These are phyloP conservation scores for Talaromyces verruculosus DNA, from an alignment of 2,329 filamentous ascomycete genomes.

Conservation along the genomic window DNA sequence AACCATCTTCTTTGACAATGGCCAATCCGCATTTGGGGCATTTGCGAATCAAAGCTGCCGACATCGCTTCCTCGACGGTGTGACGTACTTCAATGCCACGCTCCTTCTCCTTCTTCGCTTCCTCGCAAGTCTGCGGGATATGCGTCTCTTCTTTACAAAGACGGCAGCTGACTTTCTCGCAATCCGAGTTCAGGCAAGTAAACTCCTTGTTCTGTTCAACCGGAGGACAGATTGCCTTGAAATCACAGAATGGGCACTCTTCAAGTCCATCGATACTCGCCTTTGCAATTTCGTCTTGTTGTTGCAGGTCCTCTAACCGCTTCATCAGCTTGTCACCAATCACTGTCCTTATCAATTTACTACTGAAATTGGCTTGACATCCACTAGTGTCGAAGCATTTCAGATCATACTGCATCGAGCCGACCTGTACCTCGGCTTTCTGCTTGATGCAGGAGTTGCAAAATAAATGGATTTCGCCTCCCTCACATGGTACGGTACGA, in stretches of 20 bases:
- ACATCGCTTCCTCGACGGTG: slow-evolving; percentile 80
- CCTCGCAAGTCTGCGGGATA: slow-evolving; percentile 69
- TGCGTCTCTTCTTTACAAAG: slow-evolving; percentile 69
- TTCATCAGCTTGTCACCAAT: slow-evolving; percentile 59
- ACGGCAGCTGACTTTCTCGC: slow-evolving; percentile 64
- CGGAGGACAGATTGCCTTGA: slow-evolving; percentile 69
- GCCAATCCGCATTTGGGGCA: slow-evolving; percentile 67
- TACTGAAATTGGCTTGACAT: slow-evolving; percentile 63
- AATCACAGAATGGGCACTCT: slow-evolving; percentile 79
- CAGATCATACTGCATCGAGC: slow-evolving; percentile 66
- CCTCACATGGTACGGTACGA: slow-evolving; percentile 67
- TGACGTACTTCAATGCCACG: slow-evolving; percentile 62
- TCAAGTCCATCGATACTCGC: slow-evolving; percentile 71
- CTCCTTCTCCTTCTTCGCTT: slow-evolving; percentile 62
- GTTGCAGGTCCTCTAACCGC: slow-evolving; percentile 69
- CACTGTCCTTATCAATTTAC: slow-evolving; percentile 55
- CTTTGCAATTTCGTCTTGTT: slow-evolving; percentile 66
- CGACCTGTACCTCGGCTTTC: slow-evolving; percentile 68
- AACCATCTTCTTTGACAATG: slow-evolving; percentile 76
- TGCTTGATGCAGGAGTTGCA: slow-evolving; percentile 65
- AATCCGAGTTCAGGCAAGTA: slow-evolving; percentile 65
- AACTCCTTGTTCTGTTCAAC: slow-evolving; percentile 71
- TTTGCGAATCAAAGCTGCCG: slow-evolving; percentile 69
- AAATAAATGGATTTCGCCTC: slow-evolving; percentile 62
- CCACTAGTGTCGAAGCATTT: slow-evolving; percentile 68